Evolutionary conservation across 2,329 filamentous ascomycete genomes (phyloP).

Genomic region (Aspergillus sp.): DNA sequence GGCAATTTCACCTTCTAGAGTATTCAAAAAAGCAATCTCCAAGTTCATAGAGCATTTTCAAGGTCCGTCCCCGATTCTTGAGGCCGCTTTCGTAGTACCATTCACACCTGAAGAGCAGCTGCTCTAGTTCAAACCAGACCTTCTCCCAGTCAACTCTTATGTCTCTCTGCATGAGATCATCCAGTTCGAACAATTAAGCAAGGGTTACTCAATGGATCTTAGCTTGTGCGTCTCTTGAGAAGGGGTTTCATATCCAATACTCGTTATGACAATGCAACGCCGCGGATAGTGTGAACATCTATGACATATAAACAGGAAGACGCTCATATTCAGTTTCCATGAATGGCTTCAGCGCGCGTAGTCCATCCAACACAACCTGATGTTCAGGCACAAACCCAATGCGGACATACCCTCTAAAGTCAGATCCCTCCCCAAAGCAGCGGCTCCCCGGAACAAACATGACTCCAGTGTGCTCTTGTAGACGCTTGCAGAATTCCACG

Average conservation of each 20-base stretch:
- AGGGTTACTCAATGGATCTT: too few species aligned
- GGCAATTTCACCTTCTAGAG: too few species aligned
- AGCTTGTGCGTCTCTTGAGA: too few species aligned
- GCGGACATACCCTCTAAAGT: constrained; percentile 71
- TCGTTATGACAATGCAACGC: not conserved
- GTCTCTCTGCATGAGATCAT: too few species aligned
- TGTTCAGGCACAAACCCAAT: constrained; percentile 73
- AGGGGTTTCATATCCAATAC: not conserved
- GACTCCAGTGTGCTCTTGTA: constrained; percentile 66
- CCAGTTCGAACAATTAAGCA: too few species aligned
- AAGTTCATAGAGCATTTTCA: too few species aligned
- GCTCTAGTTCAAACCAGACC: too few species aligned
- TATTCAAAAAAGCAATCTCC: too few species aligned
- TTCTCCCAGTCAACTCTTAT: too few species aligned
- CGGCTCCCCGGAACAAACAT: constrained; percentile 69
- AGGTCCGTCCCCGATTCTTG: too few species aligned
- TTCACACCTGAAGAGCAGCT: too few species aligned
- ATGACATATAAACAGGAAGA: not conserved
- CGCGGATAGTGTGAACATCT: not conserved
- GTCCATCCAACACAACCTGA: constrained; percentile 61
- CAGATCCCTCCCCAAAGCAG: constrained; percentile 65
- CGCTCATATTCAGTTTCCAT: constrained; percentile 48
- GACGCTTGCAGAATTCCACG: constrained; percentile 63
- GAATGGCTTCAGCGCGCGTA: constrained; percentile 55
- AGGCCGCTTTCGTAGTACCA: too few species aligned